These are phyloP conservation scores for Lepiota brunneoincarnata DNA, from an alignment of 768 basidiomycete species.

Conservation along the genomic window DNA sequence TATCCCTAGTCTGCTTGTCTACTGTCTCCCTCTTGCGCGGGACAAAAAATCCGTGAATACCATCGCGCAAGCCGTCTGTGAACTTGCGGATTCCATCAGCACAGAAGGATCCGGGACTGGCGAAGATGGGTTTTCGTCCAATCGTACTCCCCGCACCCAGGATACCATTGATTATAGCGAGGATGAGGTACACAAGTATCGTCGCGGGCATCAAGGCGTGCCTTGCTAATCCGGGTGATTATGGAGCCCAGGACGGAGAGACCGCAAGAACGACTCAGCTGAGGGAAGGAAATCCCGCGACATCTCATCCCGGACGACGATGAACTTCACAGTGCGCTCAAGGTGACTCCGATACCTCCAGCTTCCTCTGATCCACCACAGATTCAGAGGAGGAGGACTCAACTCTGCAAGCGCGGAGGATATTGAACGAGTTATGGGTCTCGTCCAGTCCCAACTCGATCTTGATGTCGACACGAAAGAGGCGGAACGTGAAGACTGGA, in stretches of 20 bases:
- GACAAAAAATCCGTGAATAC: constrained; percentile 12
- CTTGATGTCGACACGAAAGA: neutral
- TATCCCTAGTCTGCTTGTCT: constrained; percentile 19
- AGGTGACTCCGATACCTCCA: constrained; percentile 25
- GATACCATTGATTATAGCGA: constrained; percentile 20
- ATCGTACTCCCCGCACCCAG: constrained; percentile 4
- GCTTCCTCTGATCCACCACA: constrained; percentile 17
- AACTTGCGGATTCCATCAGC: neutral
- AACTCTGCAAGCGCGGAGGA: constrained; percentile 1
- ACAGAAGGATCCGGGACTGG: too few relatives aligned
- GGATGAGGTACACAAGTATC: constrained; percentile 22
- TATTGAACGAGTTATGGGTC: constrained; percentile 16
- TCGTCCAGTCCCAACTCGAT: constrained; percentile 18
- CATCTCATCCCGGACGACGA: constrained; percentile 23
- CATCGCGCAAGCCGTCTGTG: constrained; percentile 17
- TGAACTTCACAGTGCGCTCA: constrained; percentile 24
- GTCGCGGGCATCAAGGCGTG: constrained; percentile 20
- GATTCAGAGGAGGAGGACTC: constrained; percentile 5
- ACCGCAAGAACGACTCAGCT: neutral
- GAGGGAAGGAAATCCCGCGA: constrained; percentile 11
- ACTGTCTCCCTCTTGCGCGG: constrained; percentile 19
- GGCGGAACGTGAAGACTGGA: neutral
- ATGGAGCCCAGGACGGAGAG: constrained; percentile 13
- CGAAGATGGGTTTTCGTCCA: too few relatives aligned
- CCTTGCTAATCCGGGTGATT: constrained; percentile 10